Percentiles rank a stretch among this genome's conserved stretches.
Evolutionary conservation across 345 rosid genomes (phyloP).

Genomic region (Eucalyptus fibrosa): DNA sequence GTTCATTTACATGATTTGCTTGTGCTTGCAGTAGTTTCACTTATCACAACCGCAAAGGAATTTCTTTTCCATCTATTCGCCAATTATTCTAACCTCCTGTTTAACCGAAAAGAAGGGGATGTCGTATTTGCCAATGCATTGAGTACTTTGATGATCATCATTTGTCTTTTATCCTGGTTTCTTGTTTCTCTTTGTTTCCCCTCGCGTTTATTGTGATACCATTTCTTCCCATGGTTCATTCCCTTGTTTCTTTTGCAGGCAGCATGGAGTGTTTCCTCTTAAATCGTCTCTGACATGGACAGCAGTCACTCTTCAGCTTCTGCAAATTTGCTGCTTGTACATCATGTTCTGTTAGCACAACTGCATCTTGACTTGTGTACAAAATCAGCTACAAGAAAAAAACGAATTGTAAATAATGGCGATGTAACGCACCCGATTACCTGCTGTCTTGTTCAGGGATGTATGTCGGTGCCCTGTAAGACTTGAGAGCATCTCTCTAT

Average conservation of each 20-base stretch:
- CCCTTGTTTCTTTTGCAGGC: not conserved
- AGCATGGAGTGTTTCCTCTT: not conserved
- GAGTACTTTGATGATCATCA: not conserved
- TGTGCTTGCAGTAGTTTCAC: not conserved
- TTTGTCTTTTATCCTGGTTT: not conserved
- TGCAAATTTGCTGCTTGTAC: not conserved
- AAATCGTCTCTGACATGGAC: not conserved
- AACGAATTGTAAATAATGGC: not conserved
- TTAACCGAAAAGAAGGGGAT: not conserved
- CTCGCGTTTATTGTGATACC: not conserved
- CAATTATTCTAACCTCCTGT: not conserved
- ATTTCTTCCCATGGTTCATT: not conserved
- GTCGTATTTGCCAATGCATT: not conserved
- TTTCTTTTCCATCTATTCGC: not conserved
- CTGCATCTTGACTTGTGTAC: not conserved
- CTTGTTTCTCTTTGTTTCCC: not conserved
- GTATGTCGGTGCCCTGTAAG: not conserved
- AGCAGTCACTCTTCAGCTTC: not conserved
- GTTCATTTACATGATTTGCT: not conserved
- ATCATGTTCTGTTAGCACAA: not conserved
- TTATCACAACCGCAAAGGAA: not conserved
- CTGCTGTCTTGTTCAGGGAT: not conserved
- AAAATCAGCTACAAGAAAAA: not conserved
- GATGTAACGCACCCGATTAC: accelerated
- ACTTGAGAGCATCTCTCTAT: not conserved